Evolutionary conservation across 164 flowering plant genomes (phyloP).

Genomic region (Vitis vinifera): DNA sequence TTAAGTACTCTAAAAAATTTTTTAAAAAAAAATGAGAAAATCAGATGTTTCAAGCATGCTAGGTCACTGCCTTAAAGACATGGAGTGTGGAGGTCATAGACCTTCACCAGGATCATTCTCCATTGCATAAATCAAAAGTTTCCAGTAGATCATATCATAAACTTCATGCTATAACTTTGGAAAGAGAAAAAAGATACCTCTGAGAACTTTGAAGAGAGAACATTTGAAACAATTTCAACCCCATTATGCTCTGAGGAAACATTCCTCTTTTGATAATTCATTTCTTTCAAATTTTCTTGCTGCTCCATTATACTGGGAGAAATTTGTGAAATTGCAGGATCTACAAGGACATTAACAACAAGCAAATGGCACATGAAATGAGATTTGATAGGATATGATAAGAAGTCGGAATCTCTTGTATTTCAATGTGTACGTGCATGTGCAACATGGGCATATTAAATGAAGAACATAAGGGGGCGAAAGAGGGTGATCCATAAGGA

Average conservation of each 20-base stretch:
- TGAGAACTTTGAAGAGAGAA: constrained; percentile 50
- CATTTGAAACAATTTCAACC: constrained; percentile 43
- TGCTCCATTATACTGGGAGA: constrained; percentile 18
- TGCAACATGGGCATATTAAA: background rate
- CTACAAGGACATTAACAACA: constrained; percentile 32
- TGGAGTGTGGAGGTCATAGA: background rate
- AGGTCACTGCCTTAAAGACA: background rate
- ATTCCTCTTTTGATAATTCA: constrained; percentile 7
- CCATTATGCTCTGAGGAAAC: constrained; percentile 29
- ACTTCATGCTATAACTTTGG: background rate
- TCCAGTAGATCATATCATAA: background rate
- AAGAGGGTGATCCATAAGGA: background rate
- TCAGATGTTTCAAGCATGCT: no score
- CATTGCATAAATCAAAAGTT: background rate
- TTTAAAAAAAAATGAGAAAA: no score
- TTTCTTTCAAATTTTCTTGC: constrained; percentile 20
- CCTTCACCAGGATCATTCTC: background rate
- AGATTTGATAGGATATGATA: background rate
- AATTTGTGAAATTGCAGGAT: constrained; percentile 54
- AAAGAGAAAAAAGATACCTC: constrained; percentile 37
- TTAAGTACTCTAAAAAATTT: no score
- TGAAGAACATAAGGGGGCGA: background rate
- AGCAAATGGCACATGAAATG: background rate
- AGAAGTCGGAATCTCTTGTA: background rate
- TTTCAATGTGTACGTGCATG: background rate